Evolutionary conservation across 2,329 filamentous ascomycete species (phyloP).

Genomic region (Calonectria pauciramosa): DNA sequence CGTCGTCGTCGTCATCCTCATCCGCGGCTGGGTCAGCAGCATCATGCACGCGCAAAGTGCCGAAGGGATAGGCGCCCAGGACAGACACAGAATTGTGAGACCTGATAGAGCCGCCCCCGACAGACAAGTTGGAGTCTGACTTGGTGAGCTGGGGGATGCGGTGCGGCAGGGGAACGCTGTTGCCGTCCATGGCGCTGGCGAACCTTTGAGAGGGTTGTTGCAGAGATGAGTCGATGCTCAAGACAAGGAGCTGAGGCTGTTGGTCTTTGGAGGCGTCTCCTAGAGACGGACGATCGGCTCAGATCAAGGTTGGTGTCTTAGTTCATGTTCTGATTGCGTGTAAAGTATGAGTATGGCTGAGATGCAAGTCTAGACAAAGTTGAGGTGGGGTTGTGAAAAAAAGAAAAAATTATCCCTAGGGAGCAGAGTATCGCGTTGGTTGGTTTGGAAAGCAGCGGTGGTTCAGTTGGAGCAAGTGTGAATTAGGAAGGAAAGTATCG

Average conservation of each 20-base stretch:
- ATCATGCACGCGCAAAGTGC: slow-evolving; percentile 57
- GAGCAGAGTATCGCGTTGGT: background rate
- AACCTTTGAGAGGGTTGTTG: background rate
- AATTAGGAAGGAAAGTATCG: background rate
- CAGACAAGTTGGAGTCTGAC: slow-evolving; percentile 50
- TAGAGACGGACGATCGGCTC: background rate
- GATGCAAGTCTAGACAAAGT: background rate
- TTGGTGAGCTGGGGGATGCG: slow-evolving; percentile 49
- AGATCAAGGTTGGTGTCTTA: background rate
- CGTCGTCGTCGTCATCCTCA: slow-evolving; percentile 36
- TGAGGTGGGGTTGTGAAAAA: background rate
- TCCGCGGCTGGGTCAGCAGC: slow-evolving; percentile 30
- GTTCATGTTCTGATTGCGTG: background rate
- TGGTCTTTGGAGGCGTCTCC: background rate
- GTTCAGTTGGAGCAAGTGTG: background rate
- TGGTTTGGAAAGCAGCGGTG: background rate
- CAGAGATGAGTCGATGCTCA: background rate
- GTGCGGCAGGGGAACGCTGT: slow-evolving; percentile 26
- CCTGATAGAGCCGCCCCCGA: slow-evolving; percentile 46
- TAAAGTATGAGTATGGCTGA: background rate
- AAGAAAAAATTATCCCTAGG: background rate
- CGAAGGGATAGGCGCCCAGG: slow-evolving; percentile 57
- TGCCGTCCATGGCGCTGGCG: slow-evolving; percentile 42
- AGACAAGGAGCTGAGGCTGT: background rate
- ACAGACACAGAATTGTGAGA: slow-evolving; percentile 56